Base-by-base conservation (phyloP, 2,329 filamentous ascomycete genomes). In the Cylindrodendrum hubeiense region DNA sequence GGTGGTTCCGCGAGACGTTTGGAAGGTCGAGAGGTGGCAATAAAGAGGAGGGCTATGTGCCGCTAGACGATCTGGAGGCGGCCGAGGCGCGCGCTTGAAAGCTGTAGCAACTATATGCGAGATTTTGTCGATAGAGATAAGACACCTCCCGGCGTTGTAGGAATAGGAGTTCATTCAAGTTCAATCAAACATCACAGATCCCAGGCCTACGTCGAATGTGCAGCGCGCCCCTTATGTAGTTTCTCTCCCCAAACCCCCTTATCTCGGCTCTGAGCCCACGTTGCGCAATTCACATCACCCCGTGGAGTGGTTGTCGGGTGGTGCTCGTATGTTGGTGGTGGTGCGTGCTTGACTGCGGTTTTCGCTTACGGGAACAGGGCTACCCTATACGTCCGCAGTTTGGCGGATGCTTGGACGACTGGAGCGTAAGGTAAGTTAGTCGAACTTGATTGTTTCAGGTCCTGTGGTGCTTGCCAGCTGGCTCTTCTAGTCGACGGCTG, bases 31-130 rank as follows among this genome's bases (percentile, higher is more conserved):
- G 78, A 21, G 74, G 79, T 53, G 80, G 75, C 54, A 79, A 80
- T 67, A 81, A 82, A 65, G 84, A 86, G 26, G 86, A 84, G 50
- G 88, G 87, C 5, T 91, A 91, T 71, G 86, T 91, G 50, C 87
- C 87, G 58, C 76, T 91, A 67, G 81, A 85, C 56, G 85, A 83
- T 57, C 75, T 89, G 63, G 87, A 89, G 47, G 70, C 67, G 24
- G 74, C 56, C 6, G 69, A 67, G 34, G 51, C 34, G 21, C 62
- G 62, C 9, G 55, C 44, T 22, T 69, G 52, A 21, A 46, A 56
- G 24, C 15, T 33, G 37, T 21, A 55, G 37, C 37, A 2, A n/a
- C 9, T n/a, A 3, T 39, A 21, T 50, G 26, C 47, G 46, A 59
- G 63, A 71, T 53, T 41, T 33, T 37, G 19, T 15, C n/a, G 15